Base-by-base conservation (phyloP, 208 protist species). In the Strigomonas culicis region DNA sequence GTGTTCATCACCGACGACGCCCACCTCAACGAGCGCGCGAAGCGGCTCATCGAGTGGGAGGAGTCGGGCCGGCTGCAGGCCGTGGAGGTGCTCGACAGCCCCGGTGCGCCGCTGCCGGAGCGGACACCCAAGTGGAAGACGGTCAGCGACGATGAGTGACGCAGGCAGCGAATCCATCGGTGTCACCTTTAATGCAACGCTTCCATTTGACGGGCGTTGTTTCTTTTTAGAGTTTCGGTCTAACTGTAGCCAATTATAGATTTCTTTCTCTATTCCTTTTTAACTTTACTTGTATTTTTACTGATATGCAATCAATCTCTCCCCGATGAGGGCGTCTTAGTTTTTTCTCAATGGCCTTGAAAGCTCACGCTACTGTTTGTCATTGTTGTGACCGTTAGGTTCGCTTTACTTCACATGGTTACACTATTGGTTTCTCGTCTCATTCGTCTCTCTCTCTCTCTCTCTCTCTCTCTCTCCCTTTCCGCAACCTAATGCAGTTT, bases 1-100 rank as follows among this genome's bases (percentile, higher is more conserved):
- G 79, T 92, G 44, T 92, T 85, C 60, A 89, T 95, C 47, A 93
- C 89, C 2, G 86, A 95, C 61, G 81, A 90, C 57, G 66, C 58
- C 36, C 80, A 92, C 72, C 66, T 87, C 22, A 70, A 68, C 44
- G 75, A 77, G 10, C 83, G 89, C 17, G 66, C 73, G 1, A 65
- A 80, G 47, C 72, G 80, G 58, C 72, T 95, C 41, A 62, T 75
- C 1, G 70, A 69, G 41, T 86, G 86, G 77, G 86, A 95, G 69
- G 49, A 67, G 60, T 52, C 74, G 27, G 89, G 89, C 8, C 61
- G 61, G 19, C 61, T 93, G 28, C 63, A 68, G 15, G 76, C 53
- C 1, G 27, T 92, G 22, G 58, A 51, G 6, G 44, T 63, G 2
- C 69, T 59, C 25, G 80, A 77, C 34, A 89, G 83, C 59, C 76